These are phyloP conservation scores for Stemphylium lycopersici DNA, from an alignment of 2,329 filamentous ascomycete genomes.

Conservation along the genomic window DNA sequence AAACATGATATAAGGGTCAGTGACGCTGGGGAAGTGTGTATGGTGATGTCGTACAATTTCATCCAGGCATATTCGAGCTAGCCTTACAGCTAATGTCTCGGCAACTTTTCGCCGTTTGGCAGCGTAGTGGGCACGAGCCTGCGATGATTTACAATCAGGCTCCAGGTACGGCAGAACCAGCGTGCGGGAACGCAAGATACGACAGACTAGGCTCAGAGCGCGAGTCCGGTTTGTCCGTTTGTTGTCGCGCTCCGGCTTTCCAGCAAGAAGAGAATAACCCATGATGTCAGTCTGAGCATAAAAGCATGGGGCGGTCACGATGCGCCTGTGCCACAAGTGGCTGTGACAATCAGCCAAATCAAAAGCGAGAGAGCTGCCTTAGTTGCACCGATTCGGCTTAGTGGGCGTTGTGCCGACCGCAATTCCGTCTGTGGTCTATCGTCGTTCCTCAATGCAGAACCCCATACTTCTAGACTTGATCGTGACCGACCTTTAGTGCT, in stretches of 20 bases:
- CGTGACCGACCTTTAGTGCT: not conserved
- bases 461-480: not conserved
- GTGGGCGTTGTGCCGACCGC: slow-evolving; percentile 4
- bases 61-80: no score
- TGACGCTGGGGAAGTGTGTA: no score
- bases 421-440: not conserved
- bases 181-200: not conserved
- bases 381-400: slow-evolving; percentile 1
- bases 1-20: no score
- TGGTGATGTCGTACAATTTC: no score
- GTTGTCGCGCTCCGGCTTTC: not conserved
- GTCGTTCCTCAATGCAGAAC: not conserved
- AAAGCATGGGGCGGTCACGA: slow-evolving; percentile 6
- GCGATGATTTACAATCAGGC: no score
- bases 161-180: not conserved
- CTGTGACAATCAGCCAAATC: slow-evolving; percentile 4
- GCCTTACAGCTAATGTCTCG: no score
- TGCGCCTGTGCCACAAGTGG: slow-evolving; percentile 2
- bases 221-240: not conserved
- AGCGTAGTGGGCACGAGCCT: no score
- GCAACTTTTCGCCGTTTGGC: not conserved
- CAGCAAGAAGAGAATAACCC: not conserved
- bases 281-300: not conserved
- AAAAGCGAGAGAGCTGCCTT: not conserved
- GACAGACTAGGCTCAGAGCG: not conserved